Evolutionary conservation across 169 alveolate species (phyloP).

Genomic region (Plasmodium billcollinsi): DNA sequence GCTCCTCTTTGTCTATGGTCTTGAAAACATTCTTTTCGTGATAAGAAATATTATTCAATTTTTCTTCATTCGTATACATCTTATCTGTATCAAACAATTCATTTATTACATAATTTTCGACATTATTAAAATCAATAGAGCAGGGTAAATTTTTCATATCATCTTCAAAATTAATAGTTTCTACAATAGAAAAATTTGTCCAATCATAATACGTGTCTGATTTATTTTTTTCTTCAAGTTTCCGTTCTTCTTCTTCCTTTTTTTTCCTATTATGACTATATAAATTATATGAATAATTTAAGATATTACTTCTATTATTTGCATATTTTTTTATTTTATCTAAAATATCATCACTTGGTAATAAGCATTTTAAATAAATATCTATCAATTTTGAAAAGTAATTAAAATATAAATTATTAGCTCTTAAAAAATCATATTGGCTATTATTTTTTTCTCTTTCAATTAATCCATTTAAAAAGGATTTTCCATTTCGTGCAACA

Average conservation of each 20-base stretch:
- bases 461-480: slow-evolving; percentile 93
- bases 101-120: slow-evolving; percentile 67
- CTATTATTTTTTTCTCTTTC: slow-evolving; percentile 88
- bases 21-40: slow-evolving; percentile 80
- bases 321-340: slow-evolving; percentile 89
- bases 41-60: slow-evolving; percentile 77
- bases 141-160: slow-evolving; percentile 38
- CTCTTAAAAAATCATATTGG: slow-evolving; percentile 96
- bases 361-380: slow-evolving; percentile 94
- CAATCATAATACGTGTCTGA: slow-evolving; percentile 91
- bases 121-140: slow-evolving; percentile 76
- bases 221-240: slow-evolving; percentile 85
- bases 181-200: slow-evolving; percentile 92
- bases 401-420: slow-evolving; percentile 95
- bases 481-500: slow-evolving; percentile 97
- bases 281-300: slow-evolving; percentile 77
- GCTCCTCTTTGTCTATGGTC: slow-evolving; percentile 67
- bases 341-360: slow-evolving; percentile 92
- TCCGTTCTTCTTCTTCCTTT: slow-evolving; percentile 88
- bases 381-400: slow-evolving; percentile 95
- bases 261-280: slow-evolving; percentile 87
- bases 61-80: slow-evolving; percentile 79
- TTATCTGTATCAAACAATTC: slow-evolving; percentile 72
- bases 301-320: slow-evolving; percentile 82
- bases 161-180: slow-evolving; percentile 88